Percentiles rank a stretch among this genome's conserved stretches.
These are phyloP conservation scores for Papiliotrema fonsecae DNA, from an alignment of 1,284 basidiomycete species.

Conservation along the genomic window DNA sequence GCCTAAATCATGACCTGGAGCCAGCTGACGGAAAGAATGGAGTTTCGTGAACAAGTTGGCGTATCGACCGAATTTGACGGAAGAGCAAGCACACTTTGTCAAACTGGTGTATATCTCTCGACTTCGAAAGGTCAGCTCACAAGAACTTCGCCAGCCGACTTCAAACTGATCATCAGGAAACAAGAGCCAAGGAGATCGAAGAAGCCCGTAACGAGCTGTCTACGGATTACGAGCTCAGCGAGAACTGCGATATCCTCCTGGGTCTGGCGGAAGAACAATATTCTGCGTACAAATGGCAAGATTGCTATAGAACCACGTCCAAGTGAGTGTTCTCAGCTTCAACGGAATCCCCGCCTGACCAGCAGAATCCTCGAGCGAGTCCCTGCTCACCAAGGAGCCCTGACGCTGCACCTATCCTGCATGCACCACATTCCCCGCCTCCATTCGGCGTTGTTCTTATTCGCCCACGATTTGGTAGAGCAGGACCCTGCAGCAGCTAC, in stretches of 20 bases:
- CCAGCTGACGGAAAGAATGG: constrained; percentile 65
- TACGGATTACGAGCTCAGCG: constrained; percentile 69
- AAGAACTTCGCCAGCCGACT: not conserved
- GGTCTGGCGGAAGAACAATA: constrained; percentile 90
- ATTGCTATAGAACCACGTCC: constrained; percentile 83
- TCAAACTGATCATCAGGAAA: constrained; percentile 53
- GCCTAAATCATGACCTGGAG: not conserved
- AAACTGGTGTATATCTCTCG: constrained; percentile 86
- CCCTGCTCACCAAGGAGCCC: constrained; percentile 73
- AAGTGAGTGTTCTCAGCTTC: constrained; percentile 54
- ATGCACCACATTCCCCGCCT: constrained; percentile 91
- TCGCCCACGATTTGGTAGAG: constrained; percentile 93
- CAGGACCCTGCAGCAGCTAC: constrained; percentile 85
- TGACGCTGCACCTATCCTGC: constrained; percentile 93
- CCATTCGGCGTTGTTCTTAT: constrained; percentile 85
- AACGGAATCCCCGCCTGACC: not conserved
- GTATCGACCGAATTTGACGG: constrained; percentile 68
- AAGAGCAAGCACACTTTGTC: constrained; percentile 83
- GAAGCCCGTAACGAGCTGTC: constrained; percentile 67
- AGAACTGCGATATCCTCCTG: constrained; percentile 88
- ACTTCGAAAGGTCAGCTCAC: constrained; percentile 62
- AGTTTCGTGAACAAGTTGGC: constrained; percentile 82
- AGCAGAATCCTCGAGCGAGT: constrained; percentile 73
- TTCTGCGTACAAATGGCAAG: constrained; percentile 81
- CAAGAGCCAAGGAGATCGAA: constrained; percentile 74